Evolutionary conservation across 1,139 yeast species (phyloP), one percentile per base, ranked within the genome.

Genomic region (Saccharomyces uvarum): DNA sequence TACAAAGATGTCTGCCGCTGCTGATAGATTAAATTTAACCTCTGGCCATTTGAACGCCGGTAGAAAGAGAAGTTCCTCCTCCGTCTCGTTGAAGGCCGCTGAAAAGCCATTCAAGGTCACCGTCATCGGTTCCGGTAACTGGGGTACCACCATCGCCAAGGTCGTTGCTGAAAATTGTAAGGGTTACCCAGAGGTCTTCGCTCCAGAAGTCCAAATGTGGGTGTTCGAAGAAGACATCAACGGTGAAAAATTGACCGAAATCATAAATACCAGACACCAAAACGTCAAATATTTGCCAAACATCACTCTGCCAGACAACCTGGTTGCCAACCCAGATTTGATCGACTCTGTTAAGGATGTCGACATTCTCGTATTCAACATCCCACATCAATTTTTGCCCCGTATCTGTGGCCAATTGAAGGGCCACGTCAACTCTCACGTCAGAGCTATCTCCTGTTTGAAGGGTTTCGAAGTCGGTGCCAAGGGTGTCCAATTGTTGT

Each of bases 121-220:
- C 28, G 71, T 85, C 58, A 79, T 86, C 58, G 93, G 93, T 44
- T 84, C 90, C 11, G 93, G 93, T 66, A 86, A 86, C 70, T 86
- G 93, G 97, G 98, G 98, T 57, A 88, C 97, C 42, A 91, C 97
- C 5, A 90, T 91, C 54, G 97, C 97, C 61, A 91, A 91, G 74
- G 85, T 91, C 52, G 84, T 90, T 44, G 90, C 97, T 41, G 97
- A 91, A 73, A 90, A 89, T 73, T 76, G 91, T 50, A 77, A 76
- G 47, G 84, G 80, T 63, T 79, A 86, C 73, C 83, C 89, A 26
- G 76, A 81, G 47, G 72, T 87, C 60, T 91, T 91, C 69, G 79
- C 81, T 53, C 72, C 75, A 55, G 74, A 79, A 51, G 97, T 91
- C 49, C 81, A 83, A 63, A 90, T 91, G 97, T 91, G 98, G 98